These are phyloP conservation scores for Gossypium stocksii DNA, from an alignment of 345 rosid species.

Conservation along the genomic window DNA sequence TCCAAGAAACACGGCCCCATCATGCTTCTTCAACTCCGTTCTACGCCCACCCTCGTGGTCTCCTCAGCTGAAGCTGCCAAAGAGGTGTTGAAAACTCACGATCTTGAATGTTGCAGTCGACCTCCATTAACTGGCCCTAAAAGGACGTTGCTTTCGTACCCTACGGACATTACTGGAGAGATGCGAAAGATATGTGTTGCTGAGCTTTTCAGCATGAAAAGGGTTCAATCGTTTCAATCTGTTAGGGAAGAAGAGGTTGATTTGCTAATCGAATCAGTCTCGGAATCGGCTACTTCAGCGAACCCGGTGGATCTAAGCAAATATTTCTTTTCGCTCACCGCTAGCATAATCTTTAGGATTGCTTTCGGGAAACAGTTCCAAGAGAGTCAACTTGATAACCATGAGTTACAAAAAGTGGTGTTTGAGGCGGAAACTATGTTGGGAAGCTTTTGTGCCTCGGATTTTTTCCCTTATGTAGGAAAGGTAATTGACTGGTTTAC, in stretches of 20 bases:
- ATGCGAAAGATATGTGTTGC: slow-evolving; percentile 16
- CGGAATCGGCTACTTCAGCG: not conserved
- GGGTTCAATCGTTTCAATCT: slow-evolving; percentile 19
- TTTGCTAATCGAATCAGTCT: slow-evolving; percentile 17
- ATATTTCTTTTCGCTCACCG: slow-evolving; percentile 13
- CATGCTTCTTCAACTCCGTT: slow-evolving; percentile 21
- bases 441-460: slow-evolving; percentile 27
- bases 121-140: slow-evolving; percentile 14
- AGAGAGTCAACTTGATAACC: slow-evolving; percentile 1
- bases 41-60: slow-evolving; percentile 8
- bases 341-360: slow-evolving; percentile 12
- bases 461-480: slow-evolving; percentile 33
- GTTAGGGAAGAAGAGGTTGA: slow-evolving; percentile 28
- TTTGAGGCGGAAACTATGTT: slow-evolving; percentile 19
- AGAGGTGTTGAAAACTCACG: slow-evolving; percentile 25
- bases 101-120: slow-evolving; percentile 24
- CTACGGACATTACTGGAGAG: slow-evolving; percentile 30
- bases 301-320: slow-evolving; percentile 18
- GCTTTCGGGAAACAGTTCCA: slow-evolving; percentile 17
- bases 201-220: slow-evolving; percentile 21
- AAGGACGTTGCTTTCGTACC: slow-evolving; percentile 26
- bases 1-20: slow-evolving; percentile 21
- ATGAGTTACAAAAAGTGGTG: slow-evolving; percentile 21
- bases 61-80: slow-evolving; percentile 25
- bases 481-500: slow-evolving; percentile 32